Conservation (phyloP, 345 rosid genomes). For the Kandelia obovata region DNA sequence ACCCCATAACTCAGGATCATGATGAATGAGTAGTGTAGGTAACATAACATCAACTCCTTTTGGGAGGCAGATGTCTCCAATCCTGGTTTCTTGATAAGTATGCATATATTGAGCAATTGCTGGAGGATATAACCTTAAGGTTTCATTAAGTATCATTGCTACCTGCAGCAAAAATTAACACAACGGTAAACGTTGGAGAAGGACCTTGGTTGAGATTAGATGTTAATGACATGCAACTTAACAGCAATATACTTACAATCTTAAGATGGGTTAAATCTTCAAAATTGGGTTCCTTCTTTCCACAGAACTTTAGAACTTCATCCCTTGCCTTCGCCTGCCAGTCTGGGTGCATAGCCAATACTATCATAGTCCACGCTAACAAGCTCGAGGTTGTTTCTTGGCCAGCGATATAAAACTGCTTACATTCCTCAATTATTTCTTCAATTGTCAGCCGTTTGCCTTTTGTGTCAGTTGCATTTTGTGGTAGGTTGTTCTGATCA, state of each 20-base stretch:
- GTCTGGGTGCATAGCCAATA: constrained; percentile 46
- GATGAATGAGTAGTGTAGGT: constrained; percentile 38
- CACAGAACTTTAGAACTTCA: constrained; percentile 41
- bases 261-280: constrained; percentile 35
- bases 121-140: constrained; percentile 48
- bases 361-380: constrained; percentile 46
- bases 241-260: constrained; percentile 23
- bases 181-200: background rate
- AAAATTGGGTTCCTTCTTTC: constrained; percentile 23
- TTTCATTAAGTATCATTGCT: constrained; percentile 39
- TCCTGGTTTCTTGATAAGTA: constrained; percentile 20
- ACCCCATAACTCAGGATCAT: constrained; percentile 41
- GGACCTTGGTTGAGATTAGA: background rate
- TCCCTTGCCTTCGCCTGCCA: constrained; percentile 59
- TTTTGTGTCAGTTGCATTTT: constrained; percentile 15
- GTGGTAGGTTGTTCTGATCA: constrained; percentile 14
- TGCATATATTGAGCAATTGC: constrained; percentile 32
- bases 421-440: constrained; percentile 57
- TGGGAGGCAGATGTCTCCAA: constrained; percentile 35
- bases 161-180: constrained; percentile 25
- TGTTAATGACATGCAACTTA: background rate
- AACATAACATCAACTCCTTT: constrained; percentile 36
- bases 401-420: constrained; percentile 50
- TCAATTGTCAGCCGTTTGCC: constrained; percentile 32
- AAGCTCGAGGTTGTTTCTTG: constrained; percentile 54